Percentiles rank a stretch among this genome's conserved stretches.
Evolutionary conservation across 768 basidiomycete species (phyloP).

Genomic region (Hemileccinum rubropunctum): DNA sequence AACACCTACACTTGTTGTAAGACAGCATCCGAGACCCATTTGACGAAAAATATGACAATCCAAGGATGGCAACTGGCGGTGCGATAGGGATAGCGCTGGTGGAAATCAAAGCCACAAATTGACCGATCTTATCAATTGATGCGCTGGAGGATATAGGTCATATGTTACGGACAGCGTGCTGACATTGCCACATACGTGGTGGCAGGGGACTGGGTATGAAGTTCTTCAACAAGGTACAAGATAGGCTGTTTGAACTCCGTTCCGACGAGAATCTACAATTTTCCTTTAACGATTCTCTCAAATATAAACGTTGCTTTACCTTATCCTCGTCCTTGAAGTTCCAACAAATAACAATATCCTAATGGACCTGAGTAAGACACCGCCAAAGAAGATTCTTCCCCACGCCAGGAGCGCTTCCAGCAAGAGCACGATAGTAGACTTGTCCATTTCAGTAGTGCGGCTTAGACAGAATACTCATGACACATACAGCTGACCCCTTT

Average conservation of each 20-base stretch:
- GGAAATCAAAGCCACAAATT: constrained; percentile 2
- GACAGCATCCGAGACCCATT: constrained; percentile 3
- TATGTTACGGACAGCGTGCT: not conserved
- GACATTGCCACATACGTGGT: not conserved
- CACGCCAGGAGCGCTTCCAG: not conserved
- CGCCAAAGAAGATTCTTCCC: not conserved
- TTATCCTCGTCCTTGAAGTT: constrained; percentile 2
- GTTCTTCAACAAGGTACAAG: constrained; percentile 3
- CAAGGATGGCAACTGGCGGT: constrained; percentile 4
- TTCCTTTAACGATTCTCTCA: not conserved
- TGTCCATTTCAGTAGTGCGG: not conserved
- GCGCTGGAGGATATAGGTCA: not conserved
- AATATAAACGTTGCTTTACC: not conserved
- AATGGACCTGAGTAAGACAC: constrained; percentile 5
- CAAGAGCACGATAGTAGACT: constrained; percentile 2
- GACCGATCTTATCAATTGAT: not conserved
- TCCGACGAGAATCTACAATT: constrained; percentile 1
- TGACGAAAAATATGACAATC: constrained; percentile 2
- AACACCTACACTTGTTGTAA: constrained; percentile 1
- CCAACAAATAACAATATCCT: constrained; percentile 8
- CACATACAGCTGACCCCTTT: constrained; percentile 5
- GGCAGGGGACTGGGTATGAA: not conserved
- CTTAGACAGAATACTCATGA: not conserved
- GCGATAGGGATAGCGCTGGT: constrained; percentile 1
- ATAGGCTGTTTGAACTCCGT: constrained; percentile 3